Evolutionary conservation across 2,329 filamentous ascomycete genomes (phyloP), one percentile per base, ranked within the genome.

Genomic region (Hortaea werneckii): DNA sequence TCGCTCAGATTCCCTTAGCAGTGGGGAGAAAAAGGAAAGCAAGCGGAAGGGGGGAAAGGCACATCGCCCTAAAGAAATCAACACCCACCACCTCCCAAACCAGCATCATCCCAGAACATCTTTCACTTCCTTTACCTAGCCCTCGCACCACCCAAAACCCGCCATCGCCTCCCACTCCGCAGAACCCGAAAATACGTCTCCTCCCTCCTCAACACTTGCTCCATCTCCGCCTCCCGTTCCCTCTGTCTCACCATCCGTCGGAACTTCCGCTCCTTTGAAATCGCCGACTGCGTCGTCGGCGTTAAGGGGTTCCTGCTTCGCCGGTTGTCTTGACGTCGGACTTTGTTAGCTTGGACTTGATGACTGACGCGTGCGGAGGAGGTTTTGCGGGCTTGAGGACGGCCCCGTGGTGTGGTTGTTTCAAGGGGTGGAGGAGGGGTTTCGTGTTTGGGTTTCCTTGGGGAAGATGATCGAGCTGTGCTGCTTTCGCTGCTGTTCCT

Each of bases 111-210:
- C 7, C n/a, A 7, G n/a, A 7, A n/a, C 7, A 34, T 34, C 30
- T 34, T n/a, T n/a, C 30, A n/a, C 7, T n/a, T n/a, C 7, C 30
- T 34, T 12, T 38, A 37, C 39, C 49, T 13, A 37, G 44, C 35
- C 59, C 84, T 95, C 54, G 75, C 78, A 51, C 73, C 74, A 34
- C 87, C 89, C 43, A 95, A 37, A 29, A 13, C 40, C 42, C 45
- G 34, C 12, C 42, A 48, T 32, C 34, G 29, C 45, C 29, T 44
- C 30, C 45, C 45, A 48, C 30, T 44, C 45, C 45, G 29, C 45
- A 44, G 27, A 9, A 44, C 45, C 34, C 34, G 27, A 35, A 28
- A 40, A 34, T 48, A 48, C 42, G 45, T 48, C 42, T 12, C 41
- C 37, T 10, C n/a, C 45, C 11, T 30, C 7, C 45, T 11, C 37